Percentiles rank a stretch among this genome's conserved stretches.
Evolutionary conservation across 768 basidiomycete genomes (phyloP).

Genomic region (Mycena leptocephala): DNA sequence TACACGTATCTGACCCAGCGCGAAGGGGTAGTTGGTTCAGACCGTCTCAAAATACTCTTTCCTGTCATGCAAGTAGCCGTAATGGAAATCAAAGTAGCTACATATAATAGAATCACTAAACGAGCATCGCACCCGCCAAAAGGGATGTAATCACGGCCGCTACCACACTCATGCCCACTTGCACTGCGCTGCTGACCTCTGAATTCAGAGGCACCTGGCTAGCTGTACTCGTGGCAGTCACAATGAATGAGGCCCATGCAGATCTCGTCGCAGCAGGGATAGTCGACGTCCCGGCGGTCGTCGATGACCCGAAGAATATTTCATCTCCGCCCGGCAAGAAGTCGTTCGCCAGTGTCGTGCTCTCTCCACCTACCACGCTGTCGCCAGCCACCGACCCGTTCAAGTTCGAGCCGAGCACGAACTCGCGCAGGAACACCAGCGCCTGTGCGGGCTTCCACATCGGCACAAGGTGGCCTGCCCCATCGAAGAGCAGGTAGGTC

Average conservation of each 20-base stretch:
- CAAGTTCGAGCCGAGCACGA: constrained; percentile 63
- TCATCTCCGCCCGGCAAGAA: constrained; percentile 57
- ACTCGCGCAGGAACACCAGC: constrained; percentile 61
- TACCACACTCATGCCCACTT: background rate
- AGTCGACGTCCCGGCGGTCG: constrained; percentile 55
- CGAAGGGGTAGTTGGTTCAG: too few species aligned
- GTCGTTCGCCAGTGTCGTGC: constrained; percentile 49
- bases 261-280: constrained; percentile 55
- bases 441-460: constrained; percentile 49
- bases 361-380: constrained; percentile 52
- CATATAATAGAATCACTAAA: too few species aligned
- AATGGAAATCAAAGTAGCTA: too few species aligned
- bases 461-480: constrained; percentile 40
- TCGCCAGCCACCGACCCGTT: constrained; percentile 59
- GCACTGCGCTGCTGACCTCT: background rate
- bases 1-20: too few species aligned
- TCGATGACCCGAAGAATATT: constrained; percentile 60
- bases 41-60: too few species aligned
- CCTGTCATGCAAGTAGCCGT: too few species aligned
- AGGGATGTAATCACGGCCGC: background rate
- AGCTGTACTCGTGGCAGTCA: constrained; percentile 43
- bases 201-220: constrained; percentile 2
- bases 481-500: constrained; percentile 43
- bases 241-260: constrained; percentile 54
- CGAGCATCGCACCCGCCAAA: constrained; percentile 10